Evolutionary conservation across 257 asterid genomes (phyloP).

Genomic region (Jacaranda copaia): DNA sequence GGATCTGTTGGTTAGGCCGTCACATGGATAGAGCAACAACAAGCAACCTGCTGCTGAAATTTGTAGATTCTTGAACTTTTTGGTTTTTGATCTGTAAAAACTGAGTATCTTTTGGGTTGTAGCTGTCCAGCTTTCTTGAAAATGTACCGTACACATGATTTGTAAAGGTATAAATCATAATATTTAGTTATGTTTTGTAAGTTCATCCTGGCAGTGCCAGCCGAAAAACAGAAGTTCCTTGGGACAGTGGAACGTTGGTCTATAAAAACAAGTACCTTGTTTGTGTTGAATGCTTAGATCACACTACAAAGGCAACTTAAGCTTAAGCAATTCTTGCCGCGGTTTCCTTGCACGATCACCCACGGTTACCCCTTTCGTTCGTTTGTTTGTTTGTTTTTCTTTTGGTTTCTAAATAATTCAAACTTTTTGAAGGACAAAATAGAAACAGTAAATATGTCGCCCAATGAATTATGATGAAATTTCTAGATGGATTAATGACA

Average conservation of each 20-base stretch:
- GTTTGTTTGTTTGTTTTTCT: too few relatives aligned
- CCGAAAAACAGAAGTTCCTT: neutral
- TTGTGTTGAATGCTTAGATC: neutral
- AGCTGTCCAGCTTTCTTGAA: neutral
- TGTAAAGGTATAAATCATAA: conserved; percentile 35
- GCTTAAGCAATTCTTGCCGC: too few relatives aligned
- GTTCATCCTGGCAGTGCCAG: neutral
- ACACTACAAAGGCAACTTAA: too few relatives aligned
- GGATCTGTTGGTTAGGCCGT: conserved; percentile 81
- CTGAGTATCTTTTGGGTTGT: neutral
- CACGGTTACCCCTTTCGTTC: too few relatives aligned
- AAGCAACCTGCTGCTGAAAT: neutral
- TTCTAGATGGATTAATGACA: too few relatives aligned
- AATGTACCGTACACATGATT: conserved; percentile 14
- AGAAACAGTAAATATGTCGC: too few relatives aligned
- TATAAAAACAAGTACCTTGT: conserved; percentile 26
- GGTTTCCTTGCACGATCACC: too few relatives aligned
- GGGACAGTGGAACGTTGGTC: conserved; percentile 24
- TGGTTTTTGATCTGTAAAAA: conserved; percentile 36
- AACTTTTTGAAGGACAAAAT: too few relatives aligned
- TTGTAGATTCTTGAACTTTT: conserved; percentile 3
- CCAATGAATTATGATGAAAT: too few relatives aligned
- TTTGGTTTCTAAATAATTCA: too few relatives aligned
- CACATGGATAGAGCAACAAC: neutral
- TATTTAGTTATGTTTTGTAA: conserved; percentile 8